A percentile compares a stretch with the other conserved stretches of the same genome.
These are phyloP conservation scores for Candida endomychidarum DNA, from an alignment of 805 yeast genomes.

Conservation along the genomic window DNA sequence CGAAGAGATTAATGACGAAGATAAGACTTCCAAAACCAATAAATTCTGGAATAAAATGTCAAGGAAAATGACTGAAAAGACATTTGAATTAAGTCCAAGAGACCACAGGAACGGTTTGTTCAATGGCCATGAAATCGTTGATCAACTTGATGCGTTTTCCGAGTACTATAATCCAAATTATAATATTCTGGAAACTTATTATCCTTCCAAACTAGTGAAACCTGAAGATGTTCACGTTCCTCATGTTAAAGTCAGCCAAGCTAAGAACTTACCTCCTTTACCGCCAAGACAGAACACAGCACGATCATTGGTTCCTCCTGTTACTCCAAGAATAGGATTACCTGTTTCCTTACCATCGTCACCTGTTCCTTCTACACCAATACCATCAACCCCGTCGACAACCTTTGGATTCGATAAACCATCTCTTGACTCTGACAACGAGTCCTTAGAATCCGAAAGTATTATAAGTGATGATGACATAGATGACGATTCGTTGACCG, in stretches of 20 bases:
- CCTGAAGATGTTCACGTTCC: constrained; percentile 7
- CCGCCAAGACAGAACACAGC: constrained; percentile 32
- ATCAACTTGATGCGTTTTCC: constrained; percentile 30
- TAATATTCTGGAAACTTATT: constrained; percentile 28
- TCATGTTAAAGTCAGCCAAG: not conserved
- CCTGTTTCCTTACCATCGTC: constrained; percentile 14
- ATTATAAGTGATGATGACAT: constrained; percentile 13
- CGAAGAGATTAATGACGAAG: constrained; percentile 34
- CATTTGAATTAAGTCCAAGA: constrained; percentile 26
- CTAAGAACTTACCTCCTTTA: constrained; percentile 26
- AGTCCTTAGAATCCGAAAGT: constrained; percentile 12
- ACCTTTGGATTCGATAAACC: constrained; percentile 5
- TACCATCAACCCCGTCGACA: too few species aligned
- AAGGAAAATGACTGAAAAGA: constrained; percentile 19
- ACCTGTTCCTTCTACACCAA: constrained; percentile 12
- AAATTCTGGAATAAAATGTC: constrained; percentile 31
- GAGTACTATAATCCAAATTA: constrained; percentile 26
- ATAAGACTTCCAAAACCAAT: constrained; percentile 22
- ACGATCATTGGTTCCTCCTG: constrained; percentile 7
- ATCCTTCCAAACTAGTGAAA: constrained; percentile 21
- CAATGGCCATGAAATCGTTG: constrained; percentile 28
- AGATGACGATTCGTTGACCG: constrained; percentile 1
- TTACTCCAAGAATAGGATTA: constrained; percentile 11
- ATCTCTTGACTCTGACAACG: constrained; percentile 11
- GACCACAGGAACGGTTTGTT: constrained; percentile 34